Evolutionary conservation across 495 filamentous ascomycete genomes (phyloP).

Genomic region (Xylaria flabelliformis): DNA sequence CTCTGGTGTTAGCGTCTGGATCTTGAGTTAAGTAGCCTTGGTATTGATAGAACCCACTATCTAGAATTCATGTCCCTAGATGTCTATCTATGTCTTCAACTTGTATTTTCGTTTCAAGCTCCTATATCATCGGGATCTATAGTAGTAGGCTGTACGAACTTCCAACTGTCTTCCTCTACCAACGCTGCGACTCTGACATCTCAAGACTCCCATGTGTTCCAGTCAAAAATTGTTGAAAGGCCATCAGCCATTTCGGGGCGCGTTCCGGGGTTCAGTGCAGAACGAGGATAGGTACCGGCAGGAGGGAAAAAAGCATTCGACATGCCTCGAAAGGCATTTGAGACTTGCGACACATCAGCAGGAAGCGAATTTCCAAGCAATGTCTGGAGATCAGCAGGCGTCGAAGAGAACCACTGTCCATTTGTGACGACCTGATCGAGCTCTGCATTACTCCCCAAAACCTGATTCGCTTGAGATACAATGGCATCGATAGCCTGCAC

Average conservation of each 20-base stretch:
- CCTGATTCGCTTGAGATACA: not conserved
- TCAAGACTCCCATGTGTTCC: conserved; percentile 4
- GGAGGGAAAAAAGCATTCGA: not conserved
- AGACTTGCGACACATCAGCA: not conserved
- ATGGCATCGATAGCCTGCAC: not conserved
- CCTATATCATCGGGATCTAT: not conserved
- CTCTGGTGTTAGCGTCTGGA: not conserved
- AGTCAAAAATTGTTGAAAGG: not conserved
- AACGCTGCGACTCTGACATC: not conserved
- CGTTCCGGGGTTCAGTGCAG: not conserved
- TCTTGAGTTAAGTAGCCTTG: not conserved
- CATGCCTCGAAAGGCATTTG: not conserved
- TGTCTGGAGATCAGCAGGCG: not conserved
- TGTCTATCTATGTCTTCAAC: not conserved
- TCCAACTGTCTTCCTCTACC: not conserved
- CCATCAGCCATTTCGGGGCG: not conserved
- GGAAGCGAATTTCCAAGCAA: not conserved
- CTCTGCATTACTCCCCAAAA: not conserved
- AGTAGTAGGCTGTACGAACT: not conserved
- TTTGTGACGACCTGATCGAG: not conserved
- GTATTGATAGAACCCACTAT: not conserved
- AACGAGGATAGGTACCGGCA: not conserved
- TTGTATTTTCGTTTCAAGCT: not conserved
- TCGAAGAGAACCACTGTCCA: conserved; percentile 4
- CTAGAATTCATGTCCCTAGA: not conserved